Evolutionary conservation across 2,329 filamentous ascomycete species (phyloP).

Genomic region (Aspergillus sclerotialis): DNA sequence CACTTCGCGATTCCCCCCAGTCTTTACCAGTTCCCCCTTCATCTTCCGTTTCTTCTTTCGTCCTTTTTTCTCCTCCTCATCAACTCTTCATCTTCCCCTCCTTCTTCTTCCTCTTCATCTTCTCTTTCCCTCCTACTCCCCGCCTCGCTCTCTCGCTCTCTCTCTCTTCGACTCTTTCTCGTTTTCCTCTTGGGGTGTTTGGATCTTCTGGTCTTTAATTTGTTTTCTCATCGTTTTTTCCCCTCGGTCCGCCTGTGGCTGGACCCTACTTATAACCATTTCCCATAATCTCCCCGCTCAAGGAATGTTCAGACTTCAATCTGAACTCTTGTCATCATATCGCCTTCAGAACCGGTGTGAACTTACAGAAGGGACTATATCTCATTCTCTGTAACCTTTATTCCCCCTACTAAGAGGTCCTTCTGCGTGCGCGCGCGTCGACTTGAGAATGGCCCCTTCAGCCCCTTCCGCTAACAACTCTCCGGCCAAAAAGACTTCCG

Average conservation of each 20-base stretch:
- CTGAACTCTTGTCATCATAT: constrained; percentile 32
- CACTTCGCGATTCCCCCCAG: neutral
- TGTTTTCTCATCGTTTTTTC: constrained; percentile 3
- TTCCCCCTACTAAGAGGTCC: constrained; percentile 21
- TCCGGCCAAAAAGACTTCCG: constrained; percentile 73
- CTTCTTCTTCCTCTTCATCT: constrained; percentile 10
- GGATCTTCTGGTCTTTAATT: constrained; percentile 6
- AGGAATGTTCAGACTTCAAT: constrained; percentile 40
- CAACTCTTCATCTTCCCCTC: constrained; percentile 13
- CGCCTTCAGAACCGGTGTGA: constrained; percentile 38
- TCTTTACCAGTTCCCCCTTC: constrained; percentile 3
- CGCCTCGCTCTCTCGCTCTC: constrained; percentile 16
- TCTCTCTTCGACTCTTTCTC: constrained; percentile 11
- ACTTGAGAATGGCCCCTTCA: constrained; percentile 33
- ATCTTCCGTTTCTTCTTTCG: constrained; percentile 9
- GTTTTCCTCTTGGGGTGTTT: constrained; percentile 4
- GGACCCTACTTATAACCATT: constrained; percentile 24
- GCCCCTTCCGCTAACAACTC: constrained; percentile 61
- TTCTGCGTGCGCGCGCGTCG: constrained; percentile 9
- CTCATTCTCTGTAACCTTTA: constrained; percentile 20
- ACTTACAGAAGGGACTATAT: constrained; percentile 34
- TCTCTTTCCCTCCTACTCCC: constrained; percentile 14
- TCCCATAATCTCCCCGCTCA: constrained; percentile 22
- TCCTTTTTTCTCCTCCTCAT: constrained; percentile 7
- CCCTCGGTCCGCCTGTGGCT: constrained; percentile 33